Percentiles rank a stretch among this genome's conserved stretches.
Evolutionary conservation across 2,329 filamentous ascomycete species (phyloP).

Genomic region (Ophidiomyces ophidiicola): DNA sequence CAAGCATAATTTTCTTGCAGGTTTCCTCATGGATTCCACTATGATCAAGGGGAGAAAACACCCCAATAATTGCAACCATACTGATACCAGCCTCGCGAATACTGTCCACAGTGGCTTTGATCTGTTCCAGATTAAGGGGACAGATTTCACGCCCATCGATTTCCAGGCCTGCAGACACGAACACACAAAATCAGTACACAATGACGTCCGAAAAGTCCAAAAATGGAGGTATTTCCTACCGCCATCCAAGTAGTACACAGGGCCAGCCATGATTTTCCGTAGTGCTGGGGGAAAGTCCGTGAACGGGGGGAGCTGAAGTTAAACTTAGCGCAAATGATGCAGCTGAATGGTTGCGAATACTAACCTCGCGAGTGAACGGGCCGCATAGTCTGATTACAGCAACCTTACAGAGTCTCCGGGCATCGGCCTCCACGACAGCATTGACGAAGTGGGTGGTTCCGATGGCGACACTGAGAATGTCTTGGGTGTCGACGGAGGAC

Average conservation of each 20-base stretch:
- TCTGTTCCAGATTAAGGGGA: constrained; percentile 28
- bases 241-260: constrained; percentile 34
- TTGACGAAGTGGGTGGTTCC: constrained; percentile 42
- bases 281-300: constrained; percentile 36
- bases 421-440: constrained; percentile 38
- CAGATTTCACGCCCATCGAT: constrained; percentile 39
- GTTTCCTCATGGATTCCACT: constrained; percentile 32
- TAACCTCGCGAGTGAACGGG: constrained; percentile 32
- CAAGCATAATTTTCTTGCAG: constrained; percentile 29
- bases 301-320: constrained; percentile 32
- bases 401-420: constrained; percentile 33
- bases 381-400: constrained; percentile 39
- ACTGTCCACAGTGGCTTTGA: constrained; percentile 24
- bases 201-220: background rate
- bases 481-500: constrained; percentile 28
- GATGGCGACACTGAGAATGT: constrained; percentile 39
- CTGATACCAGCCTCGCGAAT: constrained; percentile 29
- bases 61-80: constrained; percentile 34
- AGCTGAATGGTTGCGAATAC: background rate
- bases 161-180: constrained; percentile 28
- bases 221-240: constrained; percentile 9
- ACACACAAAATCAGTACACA: background rate
- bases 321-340: background rate
- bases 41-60: constrained; percentile 39
- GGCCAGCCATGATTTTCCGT: constrained; percentile 32